These are phyloP conservation scores for Leccinum subtestaceum DNA, from an alignment of 768 basidiomycete species.

Conservation along the genomic window DNA sequence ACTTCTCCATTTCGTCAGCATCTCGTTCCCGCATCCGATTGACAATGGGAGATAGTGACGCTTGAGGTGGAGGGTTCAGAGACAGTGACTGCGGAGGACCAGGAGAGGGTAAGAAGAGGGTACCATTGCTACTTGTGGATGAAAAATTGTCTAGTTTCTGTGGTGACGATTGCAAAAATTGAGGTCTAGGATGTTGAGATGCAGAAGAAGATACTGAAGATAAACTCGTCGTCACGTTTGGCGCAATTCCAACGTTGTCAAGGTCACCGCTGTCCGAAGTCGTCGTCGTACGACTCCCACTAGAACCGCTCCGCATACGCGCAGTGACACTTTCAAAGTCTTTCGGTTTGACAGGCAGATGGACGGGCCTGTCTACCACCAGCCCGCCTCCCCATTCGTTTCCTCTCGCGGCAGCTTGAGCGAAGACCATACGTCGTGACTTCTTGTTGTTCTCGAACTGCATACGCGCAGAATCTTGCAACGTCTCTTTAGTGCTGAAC, in stretches of 20 bases:
- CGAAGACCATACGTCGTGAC: conserved; percentile 64
- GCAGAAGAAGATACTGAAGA: conserved; percentile 64
- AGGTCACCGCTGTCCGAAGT: conserved; percentile 74
- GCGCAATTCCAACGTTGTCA: conserved; percentile 42
- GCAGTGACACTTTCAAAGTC: conserved; percentile 39
- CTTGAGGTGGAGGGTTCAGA: conserved; percentile 35
- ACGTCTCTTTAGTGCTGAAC: conserved; percentile 68
- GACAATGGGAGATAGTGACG: conserved; percentile 72
- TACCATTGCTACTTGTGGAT: conserved; percentile 36
- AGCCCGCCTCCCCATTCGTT: conserved; percentile 53
- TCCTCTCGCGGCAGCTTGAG: conserved; percentile 68
- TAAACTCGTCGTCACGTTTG: conserved; percentile 42
- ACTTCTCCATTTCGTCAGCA: conserved; percentile 86
- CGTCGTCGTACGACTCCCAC: conserved; percentile 72
- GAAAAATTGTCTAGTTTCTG: conserved; percentile 32
- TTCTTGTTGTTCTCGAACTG: conserved; percentile 82
- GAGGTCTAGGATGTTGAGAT: conserved; percentile 46
- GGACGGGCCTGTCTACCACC: conserved; percentile 42
- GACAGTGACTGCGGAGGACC: conserved; percentile 35
- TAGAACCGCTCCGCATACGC: conserved; percentile 78
- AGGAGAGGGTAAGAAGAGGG: conserved; percentile 38
- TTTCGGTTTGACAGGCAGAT: conserved; percentile 45
- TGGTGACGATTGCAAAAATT: conserved; percentile 42
- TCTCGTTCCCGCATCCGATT: conserved; percentile 80
- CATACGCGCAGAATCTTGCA: conserved; percentile 76